Evolutionary conservation across 2,329 filamentous ascomycete genomes (phyloP), one percentile per base, ranked within the genome.

Genomic region (Trichoderma arundinaceum): DNA sequence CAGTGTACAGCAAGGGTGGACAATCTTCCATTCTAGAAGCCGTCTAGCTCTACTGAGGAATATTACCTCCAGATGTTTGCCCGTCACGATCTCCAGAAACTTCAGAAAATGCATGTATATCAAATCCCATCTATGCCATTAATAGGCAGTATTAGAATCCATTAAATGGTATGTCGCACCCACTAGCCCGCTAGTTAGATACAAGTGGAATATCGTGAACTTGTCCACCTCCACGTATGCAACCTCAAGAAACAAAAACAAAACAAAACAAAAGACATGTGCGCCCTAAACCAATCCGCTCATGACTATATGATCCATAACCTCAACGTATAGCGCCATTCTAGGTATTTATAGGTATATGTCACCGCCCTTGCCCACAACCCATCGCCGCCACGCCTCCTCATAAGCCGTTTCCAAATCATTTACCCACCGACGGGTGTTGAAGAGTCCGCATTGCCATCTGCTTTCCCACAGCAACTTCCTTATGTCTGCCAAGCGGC

Each of bases 361-460:
- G 81, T 99, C 95, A 8, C 94, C 94, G n/a, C 91, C 89, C 77
- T 92, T 87, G 12, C 92, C 94, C 46, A 81, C 83, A 44, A 94
- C 92, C 94, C 95, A 99, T 74, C 88, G 86, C 71, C 84, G 84
- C 95, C 95, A 99, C 17, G 94, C 93, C 75, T 91, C 87, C 69
- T 91, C 89, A 76, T 97, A 99, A 12, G 93, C 94, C 68, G 86
- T 84, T 80, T 99, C 95, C 19, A 99, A 80, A 78, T 98, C 94
- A 53, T 83, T 80, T 32, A 98, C 94, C 95, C 95, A 99, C 71
- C 95, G 86, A 71, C 83, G 86, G 6, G 95, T 99, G 77, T 99
- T 88, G 75, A 99, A 99, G 49, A 99, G 82, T 13, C 90, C 91
- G 77, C 93, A 96, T 33, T 83, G 87, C 91, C 92, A 96, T 71